phyloP scores from a whole-genome alignment of 495 filamentous ascomycete genomes.

The Xylaria castorea region DNA sequence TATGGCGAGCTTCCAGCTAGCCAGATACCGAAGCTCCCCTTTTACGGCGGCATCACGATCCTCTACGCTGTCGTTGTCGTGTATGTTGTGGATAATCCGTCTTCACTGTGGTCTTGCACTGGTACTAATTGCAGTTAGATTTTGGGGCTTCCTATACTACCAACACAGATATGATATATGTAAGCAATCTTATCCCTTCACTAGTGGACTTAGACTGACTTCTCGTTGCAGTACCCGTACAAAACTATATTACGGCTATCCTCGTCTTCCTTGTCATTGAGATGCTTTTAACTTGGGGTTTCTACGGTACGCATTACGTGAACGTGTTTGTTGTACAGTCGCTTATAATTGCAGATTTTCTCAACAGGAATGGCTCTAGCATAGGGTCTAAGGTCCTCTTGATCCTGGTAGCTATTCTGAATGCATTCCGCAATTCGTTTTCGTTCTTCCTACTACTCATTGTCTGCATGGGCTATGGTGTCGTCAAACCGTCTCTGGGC shows the following conservation, averaged over 20 bases:
- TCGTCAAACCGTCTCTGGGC: slow-evolving; percentile 93
- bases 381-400: slow-evolving; percentile 83
- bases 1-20: slow-evolving; percentile 95
- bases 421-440: slow-evolving; percentile 93
- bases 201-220: slow-evolving; percentile 42
- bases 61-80: slow-evolving; percentile 86
- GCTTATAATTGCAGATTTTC: slow-evolving; percentile 69
- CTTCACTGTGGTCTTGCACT: neutral
- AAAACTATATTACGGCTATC: slow-evolving; percentile 99
- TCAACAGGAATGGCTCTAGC: slow-evolving; percentile 87
- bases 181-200: slow-evolving; percentile 47
- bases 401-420: slow-evolving; percentile 87
- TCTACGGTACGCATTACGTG: slow-evolving; percentile 65
- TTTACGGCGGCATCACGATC: slow-evolving; percentile 95
- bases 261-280: slow-evolving; percentile 92
- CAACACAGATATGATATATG: slow-evolving; percentile 92
- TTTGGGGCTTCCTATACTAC: slow-evolving; percentile 95
- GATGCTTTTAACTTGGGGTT: slow-evolving; percentile 98
- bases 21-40: slow-evolving; percentile 96
- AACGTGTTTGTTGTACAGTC: neutral
- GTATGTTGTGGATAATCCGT: slow-evolving; percentile 49
- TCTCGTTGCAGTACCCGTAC: slow-evolving; percentile 75
- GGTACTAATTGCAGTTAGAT: slow-evolving; percentile 45
- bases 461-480: slow-evolving; percentile 99
- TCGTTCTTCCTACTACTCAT: slow-evolving; percentile 99